These are phyloP conservation scores for Conringia planisiliqua DNA, from an alignment of 345 rosid species.

Conservation along the genomic window DNA sequence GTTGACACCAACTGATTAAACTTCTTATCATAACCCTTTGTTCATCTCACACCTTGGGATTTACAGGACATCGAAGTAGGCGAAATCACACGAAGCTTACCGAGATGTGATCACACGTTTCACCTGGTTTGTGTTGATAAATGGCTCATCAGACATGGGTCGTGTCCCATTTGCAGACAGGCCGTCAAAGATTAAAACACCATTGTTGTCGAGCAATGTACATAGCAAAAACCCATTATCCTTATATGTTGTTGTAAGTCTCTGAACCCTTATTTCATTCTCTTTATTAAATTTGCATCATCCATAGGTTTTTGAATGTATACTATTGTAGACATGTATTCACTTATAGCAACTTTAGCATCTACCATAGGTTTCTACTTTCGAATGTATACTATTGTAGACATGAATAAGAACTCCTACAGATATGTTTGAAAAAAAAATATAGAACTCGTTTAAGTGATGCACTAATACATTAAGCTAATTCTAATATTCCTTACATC, in stretches of 20 bases:
- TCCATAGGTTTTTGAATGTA: slow-evolving; percentile 20
- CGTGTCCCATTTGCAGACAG: slow-evolving; percentile 77
- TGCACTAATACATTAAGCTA: slow-evolving; percentile 2
- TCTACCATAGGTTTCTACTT: slow-evolving; percentile 3
- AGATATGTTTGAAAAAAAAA: neutral
- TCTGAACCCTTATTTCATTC: neutral
- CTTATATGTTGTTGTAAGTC: slow-evolving; percentile 22
- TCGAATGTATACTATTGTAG: slow-evolving; percentile 25
- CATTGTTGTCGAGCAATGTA: slow-evolving; percentile 9
- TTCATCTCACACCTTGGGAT: slow-evolving; percentile 1
- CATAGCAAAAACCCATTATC: slow-evolving; percentile 9
- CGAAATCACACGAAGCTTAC: slow-evolving; percentile 66
- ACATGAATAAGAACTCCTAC: slow-evolving; percentile 8
- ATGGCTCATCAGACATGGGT: slow-evolving; percentile 71
- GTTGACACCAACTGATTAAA: neutral
- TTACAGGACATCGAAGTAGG: slow-evolving; percentile 58
- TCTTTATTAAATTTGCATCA: neutral
- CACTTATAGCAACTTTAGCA: neutral
- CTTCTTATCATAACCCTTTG: neutral
- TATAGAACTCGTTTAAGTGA: slow-evolving; percentile 11
- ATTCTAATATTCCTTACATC: slow-evolving; percentile 3
- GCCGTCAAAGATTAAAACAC: slow-evolving; percentile 37
- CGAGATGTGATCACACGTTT: slow-evolving; percentile 62
- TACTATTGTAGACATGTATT: slow-evolving; percentile 15
- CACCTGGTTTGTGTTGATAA: slow-evolving; percentile 80